Percentiles rank a stretch among this genome's conserved stretches.
These are phyloP conservation scores for Mortierella sp. DNA, from an alignment of 371 early-diverging fungal genomes.

Conservation along the genomic window DNA sequence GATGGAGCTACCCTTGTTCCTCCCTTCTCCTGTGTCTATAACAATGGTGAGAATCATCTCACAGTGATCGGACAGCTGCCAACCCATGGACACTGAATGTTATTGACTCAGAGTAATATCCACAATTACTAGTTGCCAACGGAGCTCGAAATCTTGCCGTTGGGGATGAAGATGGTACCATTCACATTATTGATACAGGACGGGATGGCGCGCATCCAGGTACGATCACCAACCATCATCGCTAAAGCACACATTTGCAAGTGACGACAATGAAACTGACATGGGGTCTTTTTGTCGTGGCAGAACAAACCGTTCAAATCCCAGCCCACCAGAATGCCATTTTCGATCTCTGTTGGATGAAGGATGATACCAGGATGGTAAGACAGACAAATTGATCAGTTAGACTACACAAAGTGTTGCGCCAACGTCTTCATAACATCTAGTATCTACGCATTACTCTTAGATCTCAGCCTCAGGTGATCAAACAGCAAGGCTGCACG, in stretches of 20 bases:
- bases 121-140: constrained; percentile 38
- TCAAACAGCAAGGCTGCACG: constrained; percentile 43
- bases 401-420: too few relatives aligned
- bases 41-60: constrained; percentile 35
- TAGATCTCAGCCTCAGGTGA: constrained; percentile 51
- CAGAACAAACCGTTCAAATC: constrained; percentile 21
- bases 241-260: too few relatives aligned
- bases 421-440: background rate
- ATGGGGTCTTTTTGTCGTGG: background rate
- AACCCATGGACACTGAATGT: too few relatives aligned
- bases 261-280: background rate
- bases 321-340: constrained; percentile 48
- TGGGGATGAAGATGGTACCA: constrained; percentile 52
- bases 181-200: constrained; percentile 46
- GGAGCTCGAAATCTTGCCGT: constrained; percentile 46
- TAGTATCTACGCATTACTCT: background rate
- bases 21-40: constrained; percentile 48
- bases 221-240: constrained; percentile 5
- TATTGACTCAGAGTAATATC: too few relatives aligned
- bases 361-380: constrained; percentile 44
- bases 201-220: constrained; percentile 34
- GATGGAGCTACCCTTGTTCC: constrained; percentile 50
- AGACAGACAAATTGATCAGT: too few relatives aligned
- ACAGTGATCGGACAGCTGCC: background rate
- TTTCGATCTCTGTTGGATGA: constrained; percentile 50